phyloP scores from a whole-genome alignment of 306 rosid genomes.

The Cicer judaicum region DNA sequence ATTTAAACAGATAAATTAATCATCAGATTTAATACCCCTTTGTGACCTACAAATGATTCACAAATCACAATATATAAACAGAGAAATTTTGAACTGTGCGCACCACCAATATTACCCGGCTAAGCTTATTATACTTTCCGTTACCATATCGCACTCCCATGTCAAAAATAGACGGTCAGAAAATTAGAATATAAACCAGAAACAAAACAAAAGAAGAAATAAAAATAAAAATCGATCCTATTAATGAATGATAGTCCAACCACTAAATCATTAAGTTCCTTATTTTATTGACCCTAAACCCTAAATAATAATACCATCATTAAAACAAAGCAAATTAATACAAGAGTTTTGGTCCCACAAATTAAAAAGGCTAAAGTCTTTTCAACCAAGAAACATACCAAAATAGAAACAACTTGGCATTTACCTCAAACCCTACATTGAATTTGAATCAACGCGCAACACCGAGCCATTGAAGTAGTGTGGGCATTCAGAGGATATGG shows the following conservation, averaged over 20 bases:
- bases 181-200: no score
- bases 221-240: no score
- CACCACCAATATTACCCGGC: not conserved
- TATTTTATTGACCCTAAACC: no score
- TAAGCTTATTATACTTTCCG: no score
- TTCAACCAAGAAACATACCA: not conserved
- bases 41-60: not conserved
- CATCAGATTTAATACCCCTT: not conserved
- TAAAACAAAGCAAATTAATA: no score
- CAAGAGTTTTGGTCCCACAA: not conserved
- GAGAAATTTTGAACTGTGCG: not conserved
- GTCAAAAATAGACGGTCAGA: no score
- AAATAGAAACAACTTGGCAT: slow-evolving; percentile 3
- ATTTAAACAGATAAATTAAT: not conserved
- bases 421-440: not conserved
- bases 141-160: no score
- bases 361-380: not conserved
- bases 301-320: no score
- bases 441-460: not conserved
- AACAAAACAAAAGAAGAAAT: no score
- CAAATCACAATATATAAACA: not conserved
- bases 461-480: not conserved
- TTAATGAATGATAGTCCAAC: no score
- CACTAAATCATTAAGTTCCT: no score
- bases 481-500: not conserved